Conservation (phyloP, 164 flowering plant species). For the Chimonanthus salicifolius region DNA sequence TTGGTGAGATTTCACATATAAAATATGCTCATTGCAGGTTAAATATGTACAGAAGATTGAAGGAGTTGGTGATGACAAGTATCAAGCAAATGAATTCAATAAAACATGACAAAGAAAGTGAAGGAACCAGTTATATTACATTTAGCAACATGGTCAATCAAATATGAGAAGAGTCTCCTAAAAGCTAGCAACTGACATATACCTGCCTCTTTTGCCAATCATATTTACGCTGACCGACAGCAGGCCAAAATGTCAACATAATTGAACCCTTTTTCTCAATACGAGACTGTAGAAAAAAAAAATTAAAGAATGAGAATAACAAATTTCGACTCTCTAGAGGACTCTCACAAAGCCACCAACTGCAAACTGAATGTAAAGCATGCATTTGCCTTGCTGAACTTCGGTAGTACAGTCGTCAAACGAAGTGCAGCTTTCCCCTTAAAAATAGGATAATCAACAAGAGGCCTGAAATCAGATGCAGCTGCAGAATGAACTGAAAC, state of each 20-base stretch:
- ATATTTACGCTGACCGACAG: conserved; percentile 79
- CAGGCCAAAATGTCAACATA: conserved; percentile 58
- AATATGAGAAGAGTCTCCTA: background rate
- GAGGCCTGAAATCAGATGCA: conserved; percentile 19
- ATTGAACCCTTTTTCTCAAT: conserved; percentile 56
- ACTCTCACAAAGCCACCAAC: background rate
- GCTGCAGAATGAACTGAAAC: conserved; percentile 17
- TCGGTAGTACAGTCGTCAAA: conserved; percentile 52
- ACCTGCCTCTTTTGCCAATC: conserved; percentile 82
- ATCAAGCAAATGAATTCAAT: background rate
- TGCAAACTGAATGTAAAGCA: conserved; percentile 11
- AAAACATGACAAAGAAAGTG: background rate
- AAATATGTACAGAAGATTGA: background rate
- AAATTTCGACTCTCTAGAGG: background rate
- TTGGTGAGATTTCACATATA: conserved; percentile 6
- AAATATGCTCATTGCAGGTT: background rate
- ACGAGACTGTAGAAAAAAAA: conserved; percentile 30
- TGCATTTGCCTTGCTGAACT: conserved; percentile 50
- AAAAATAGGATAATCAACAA: conserved; percentile 50
- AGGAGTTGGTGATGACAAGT: background rate
- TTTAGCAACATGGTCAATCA: background rate
- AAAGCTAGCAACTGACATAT: background rate
- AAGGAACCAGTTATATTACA: background rate
- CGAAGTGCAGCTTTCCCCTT: conserved; percentile 90
- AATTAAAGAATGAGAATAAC: conserved; percentile 4